Conservation (phyloP, 1,284 basidiomycete genomes). For the Cryptococcus hybrid region DNA sequence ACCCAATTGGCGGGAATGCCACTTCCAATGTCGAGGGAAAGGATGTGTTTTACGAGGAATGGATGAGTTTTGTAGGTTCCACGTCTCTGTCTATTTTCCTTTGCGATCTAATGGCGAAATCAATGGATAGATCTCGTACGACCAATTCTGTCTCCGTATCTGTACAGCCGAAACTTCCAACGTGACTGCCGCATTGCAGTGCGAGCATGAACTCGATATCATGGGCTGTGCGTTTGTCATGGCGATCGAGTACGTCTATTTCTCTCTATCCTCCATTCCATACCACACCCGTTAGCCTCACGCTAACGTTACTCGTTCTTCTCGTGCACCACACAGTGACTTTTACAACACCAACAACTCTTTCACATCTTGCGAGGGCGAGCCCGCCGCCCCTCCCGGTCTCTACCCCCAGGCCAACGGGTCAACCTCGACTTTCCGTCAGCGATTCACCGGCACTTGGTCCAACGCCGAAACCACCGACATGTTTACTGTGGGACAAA, state of each 20-base stretch:
- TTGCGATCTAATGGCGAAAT: background rate
- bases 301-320: background rate
- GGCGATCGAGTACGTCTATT: constrained; percentile 36
- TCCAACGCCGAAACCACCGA: constrained; percentile 21
- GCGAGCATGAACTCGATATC: constrained; percentile 45
- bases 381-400: constrained; percentile 47
- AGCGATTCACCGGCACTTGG: constrained; percentile 49
- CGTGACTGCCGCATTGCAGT: constrained; percentile 40
- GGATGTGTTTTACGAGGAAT: constrained; percentile 56
- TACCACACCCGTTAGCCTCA: background rate
- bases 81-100: background rate
- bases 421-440: constrained; percentile 48
- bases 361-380: constrained; percentile 51
- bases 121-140: constrained; percentile 24
- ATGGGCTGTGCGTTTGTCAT: constrained; percentile 53
- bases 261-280: background rate
- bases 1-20: constrained; percentile 57
- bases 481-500: constrained; percentile 38
- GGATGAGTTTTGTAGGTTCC: constrained; percentile 40
- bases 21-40: constrained; percentile 54
- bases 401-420: constrained; percentile 44
- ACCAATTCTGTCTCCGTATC: constrained; percentile 51
- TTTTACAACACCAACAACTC: constrained; percentile 42
- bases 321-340: constrained; percentile 10
- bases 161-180: constrained; percentile 47